phyloP scores from a whole-genome alignment of 1,284 basidiomycete species.

The Xerocomus amazonicus region DNA sequence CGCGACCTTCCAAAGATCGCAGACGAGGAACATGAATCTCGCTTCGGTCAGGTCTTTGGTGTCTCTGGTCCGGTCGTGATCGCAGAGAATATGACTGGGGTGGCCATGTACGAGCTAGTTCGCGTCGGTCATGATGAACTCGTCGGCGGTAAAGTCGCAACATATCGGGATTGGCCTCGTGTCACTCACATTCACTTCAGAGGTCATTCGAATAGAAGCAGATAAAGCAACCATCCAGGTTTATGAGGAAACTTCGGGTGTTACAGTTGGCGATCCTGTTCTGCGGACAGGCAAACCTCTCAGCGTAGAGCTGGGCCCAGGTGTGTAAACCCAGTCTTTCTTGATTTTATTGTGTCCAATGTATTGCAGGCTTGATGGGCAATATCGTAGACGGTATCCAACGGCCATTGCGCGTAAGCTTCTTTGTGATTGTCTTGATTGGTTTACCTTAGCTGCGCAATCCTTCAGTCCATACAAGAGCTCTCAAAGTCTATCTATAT shows the following conservation, averaged over 20 bases:
- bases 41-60: constrained; percentile 88
- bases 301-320: constrained; percentile 96
- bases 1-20: constrained; percentile 80
- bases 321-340: constrained; percentile 38
- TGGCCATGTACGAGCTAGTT: constrained; percentile 96
- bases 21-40: constrained; percentile 87
- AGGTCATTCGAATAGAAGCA: constrained; percentile 96
- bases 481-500: constrained; percentile 98
- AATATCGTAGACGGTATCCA: constrained; percentile 99
- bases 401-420: constrained; percentile 75
- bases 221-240: constrained; percentile 99
- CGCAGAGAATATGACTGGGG: constrained; percentile 94
- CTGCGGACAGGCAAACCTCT: constrained; percentile 96
- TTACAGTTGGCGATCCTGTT: constrained; percentile 97
- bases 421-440: constrained; percentile 7
- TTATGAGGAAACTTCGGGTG: constrained; percentile 98
- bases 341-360: constrained; percentile 6
- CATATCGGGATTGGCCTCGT: neutral
- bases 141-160: constrained; percentile 69
- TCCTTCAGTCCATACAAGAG: constrained; percentile 84
- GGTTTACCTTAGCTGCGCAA: constrained; percentile 17
- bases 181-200: constrained; percentile 41
- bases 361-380: constrained; percentile 79
- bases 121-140: constrained; percentile 96
- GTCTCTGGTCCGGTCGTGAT: constrained; percentile 97